Percentiles rank a stretch among this genome's conserved stretches.
These are phyloP conservation scores for Fusarium buxicola DNA, from an alignment of 2,329 filamentous ascomycete genomes.

Conservation along the genomic window DNA sequence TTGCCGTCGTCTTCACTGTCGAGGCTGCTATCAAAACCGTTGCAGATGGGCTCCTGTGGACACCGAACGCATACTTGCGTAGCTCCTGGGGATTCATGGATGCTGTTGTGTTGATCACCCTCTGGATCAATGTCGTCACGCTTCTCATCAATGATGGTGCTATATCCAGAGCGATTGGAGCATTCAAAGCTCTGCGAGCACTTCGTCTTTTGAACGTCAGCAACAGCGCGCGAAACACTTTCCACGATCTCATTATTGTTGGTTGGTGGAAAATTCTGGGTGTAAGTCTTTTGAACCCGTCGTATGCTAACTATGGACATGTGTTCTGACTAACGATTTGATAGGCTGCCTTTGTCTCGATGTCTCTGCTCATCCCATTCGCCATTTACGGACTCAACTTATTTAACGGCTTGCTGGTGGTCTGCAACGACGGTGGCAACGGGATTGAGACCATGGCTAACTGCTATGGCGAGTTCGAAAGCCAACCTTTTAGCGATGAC, in stretches of 20 bases:
- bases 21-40: conserved; percentile 94
- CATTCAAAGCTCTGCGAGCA: conserved; percentile 95
- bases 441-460: conserved; percentile 71
- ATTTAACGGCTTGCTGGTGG: conserved; percentile 83
- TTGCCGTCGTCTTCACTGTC: conserved; percentile 85
- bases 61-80: conserved; percentile 95
- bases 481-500: conserved; percentile 74
- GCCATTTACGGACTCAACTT: conserved; percentile 95
- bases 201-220: conserved; percentile 93
- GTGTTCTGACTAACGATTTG: conserved; percentile 1
- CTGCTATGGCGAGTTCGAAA: conserved; percentile 87
- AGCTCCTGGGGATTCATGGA: conserved; percentile 98
- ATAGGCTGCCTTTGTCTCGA: conserved; percentile 86
- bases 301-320: not conserved
- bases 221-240: conserved; percentile 94
- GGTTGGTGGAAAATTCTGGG: conserved; percentile 95
- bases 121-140: conserved; percentile 94
- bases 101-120: conserved; percentile 86
- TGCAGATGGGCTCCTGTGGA: conserved; percentile 95
- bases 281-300: conserved; percentile 58
- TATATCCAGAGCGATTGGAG: conserved; percentile 90
- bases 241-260: conserved; percentile 94
- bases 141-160: conserved; percentile 84
- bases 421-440: conserved; percentile 75
- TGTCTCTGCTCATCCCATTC: conserved; percentile 94